phyloP scores from a whole-genome alignment of 805 yeast genomes.

The Metschnikowia chrysomelidarum region DNA sequence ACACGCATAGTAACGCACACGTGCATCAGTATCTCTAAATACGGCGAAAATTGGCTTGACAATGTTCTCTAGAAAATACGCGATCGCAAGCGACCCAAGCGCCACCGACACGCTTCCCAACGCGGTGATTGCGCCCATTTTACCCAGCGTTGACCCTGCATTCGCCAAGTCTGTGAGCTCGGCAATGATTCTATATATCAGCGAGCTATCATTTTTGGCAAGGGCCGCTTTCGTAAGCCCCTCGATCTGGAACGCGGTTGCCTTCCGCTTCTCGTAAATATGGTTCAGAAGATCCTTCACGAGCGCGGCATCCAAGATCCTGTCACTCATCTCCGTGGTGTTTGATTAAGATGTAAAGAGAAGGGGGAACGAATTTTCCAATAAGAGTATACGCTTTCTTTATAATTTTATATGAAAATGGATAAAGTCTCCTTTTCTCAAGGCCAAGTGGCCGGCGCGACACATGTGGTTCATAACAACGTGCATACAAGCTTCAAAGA shows the following conservation, averaged over 20 bases:
- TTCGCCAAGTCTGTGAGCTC: conserved; percentile 77
- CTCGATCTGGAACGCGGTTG: conserved; percentile 64
- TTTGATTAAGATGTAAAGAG: too few species aligned
- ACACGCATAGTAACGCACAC: conserved; percentile 95
- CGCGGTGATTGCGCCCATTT: conserved; percentile 95
- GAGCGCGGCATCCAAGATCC: conserved; percentile 33
- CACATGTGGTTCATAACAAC: not conserved
- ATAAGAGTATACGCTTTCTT: too few species aligned
- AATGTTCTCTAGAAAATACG: conserved; percentile 76
- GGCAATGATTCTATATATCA: conserved; percentile 60
- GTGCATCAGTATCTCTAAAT: conserved; percentile 95
- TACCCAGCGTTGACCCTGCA: conserved; percentile 65
- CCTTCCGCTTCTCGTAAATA: conserved; percentile 46
- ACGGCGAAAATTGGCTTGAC: conserved; percentile 93
- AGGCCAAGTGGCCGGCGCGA: too few species aligned
- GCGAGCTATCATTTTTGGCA: conserved; percentile 56
- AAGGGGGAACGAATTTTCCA: too few species aligned
- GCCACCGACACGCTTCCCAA: conserved; percentile 96
- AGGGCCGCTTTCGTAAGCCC: conserved; percentile 69
- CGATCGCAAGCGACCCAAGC: conserved; percentile 78
- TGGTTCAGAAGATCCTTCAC: conserved; percentile 45
- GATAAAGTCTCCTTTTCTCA: too few species aligned
- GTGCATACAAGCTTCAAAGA: too few species aligned
- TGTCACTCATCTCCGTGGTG: conserved; percentile 18
- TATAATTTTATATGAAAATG: too few species aligned